phyloP scores from a whole-genome alignment of 139 green algal genomes.

The Pleodorina starrii region DNA sequence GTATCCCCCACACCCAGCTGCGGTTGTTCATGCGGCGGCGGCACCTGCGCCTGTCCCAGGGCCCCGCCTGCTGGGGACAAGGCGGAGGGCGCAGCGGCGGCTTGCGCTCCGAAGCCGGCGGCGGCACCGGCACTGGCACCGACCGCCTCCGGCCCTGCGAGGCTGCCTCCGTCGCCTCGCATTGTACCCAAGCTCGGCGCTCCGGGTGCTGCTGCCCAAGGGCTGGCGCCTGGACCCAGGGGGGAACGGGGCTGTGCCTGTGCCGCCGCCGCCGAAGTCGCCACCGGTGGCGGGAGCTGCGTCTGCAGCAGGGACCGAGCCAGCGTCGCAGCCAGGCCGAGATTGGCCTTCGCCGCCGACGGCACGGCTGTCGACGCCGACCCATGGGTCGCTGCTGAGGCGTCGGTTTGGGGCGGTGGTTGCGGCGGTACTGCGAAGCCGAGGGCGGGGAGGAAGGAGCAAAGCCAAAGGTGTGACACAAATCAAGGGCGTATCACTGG shows the following conservation, averaged over 20 bases:
- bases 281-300: neutral
- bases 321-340: constrained; percentile 5
- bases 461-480: neutral
- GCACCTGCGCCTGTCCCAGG: too few relatives aligned
- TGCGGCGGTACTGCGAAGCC: neutral
- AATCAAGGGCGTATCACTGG: neutral
- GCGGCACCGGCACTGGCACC: too few relatives aligned
- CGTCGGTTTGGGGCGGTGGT: neutral
- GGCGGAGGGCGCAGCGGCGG: too few relatives aligned
- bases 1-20: too few relatives aligned
- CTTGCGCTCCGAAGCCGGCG: too few relatives aligned
- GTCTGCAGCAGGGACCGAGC: constrained; percentile 8
- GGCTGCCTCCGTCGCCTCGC: too few relatives aligned
- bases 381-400: neutral
- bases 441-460: neutral
- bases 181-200: too few relatives aligned
- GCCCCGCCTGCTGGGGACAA: too few relatives aligned
- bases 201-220: neutral
- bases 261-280: neutral
- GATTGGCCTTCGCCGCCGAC: constrained; percentile 4
- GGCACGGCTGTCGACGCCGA: neutral
- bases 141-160: too few relatives aligned
- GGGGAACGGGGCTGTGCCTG: neutral
- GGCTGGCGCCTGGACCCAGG: neutral
- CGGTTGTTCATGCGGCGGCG: too few relatives aligned